phyloP scores from a whole-genome alignment of 441 rosid genomes.

The Populus tomentosa region DNA sequence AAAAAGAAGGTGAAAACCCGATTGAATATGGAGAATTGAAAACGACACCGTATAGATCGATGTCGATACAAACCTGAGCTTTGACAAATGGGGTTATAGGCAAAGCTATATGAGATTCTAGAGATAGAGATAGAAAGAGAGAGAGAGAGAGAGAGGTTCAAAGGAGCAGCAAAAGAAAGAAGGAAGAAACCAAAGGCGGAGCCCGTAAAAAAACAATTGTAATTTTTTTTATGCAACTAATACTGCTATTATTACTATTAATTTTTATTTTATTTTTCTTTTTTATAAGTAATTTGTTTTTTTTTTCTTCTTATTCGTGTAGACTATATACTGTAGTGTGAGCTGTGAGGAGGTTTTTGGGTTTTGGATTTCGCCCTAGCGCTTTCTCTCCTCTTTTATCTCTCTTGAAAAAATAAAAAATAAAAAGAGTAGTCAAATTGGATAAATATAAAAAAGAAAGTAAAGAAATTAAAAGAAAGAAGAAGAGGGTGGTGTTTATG shows the following conservation, averaged over 20 bases:
- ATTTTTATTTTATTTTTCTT: too few relatives aligned
- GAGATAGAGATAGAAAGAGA: slow-evolving; percentile 24
- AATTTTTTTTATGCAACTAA: too few relatives aligned
- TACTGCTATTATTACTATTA: too few relatives aligned
- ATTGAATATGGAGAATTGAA: background rate
- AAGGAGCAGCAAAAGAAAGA: too few relatives aligned
- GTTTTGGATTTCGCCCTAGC: background rate
- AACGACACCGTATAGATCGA: slow-evolving; percentile 34
- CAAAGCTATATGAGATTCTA: slow-evolving; percentile 33
- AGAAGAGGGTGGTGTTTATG: background rate
- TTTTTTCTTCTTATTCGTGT: background rate
- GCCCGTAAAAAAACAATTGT: too few relatives aligned
- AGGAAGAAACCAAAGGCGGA: too few relatives aligned
- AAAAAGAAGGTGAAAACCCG: slow-evolving; percentile 28
- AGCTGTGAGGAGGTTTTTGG: background rate
- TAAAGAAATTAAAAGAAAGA: background rate
- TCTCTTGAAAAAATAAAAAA: background rate
- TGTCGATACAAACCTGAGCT: slow-evolving; percentile 37
- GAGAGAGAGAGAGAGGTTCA: too few relatives aligned
- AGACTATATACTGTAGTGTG: background rate
- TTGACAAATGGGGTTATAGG: slow-evolving; percentile 27
- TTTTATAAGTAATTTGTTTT: too few relatives aligned
- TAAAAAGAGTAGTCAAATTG: background rate
- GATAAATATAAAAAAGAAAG: background rate
- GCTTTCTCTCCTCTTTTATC: too few relatives aligned